phyloP scores from a whole-genome alignment of 768 basidiomycete genomes.

The Calocybe cyanea region DNA sequence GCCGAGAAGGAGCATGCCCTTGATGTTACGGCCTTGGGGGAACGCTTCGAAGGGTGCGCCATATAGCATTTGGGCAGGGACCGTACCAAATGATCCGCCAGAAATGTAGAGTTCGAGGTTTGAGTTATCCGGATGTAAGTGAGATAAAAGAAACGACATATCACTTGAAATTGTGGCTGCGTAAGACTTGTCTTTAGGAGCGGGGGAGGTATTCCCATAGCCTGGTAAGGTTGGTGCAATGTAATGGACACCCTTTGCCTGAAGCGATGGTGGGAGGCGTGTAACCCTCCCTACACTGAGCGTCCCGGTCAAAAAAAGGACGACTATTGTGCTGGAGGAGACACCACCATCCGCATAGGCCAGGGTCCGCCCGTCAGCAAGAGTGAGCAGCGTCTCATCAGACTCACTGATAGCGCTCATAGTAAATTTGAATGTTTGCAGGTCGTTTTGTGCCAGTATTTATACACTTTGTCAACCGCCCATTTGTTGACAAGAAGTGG shows the following conservation, averaged over 20 bases:
- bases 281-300: constrained; percentile 32
- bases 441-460: no score
- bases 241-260: constrained; percentile 26
- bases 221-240: constrained; percentile 44
- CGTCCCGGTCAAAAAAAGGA: constrained; percentile 40
- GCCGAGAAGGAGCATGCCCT: constrained; percentile 35
- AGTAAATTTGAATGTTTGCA: no score
- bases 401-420: no score
- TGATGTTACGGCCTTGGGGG: constrained; percentile 39
- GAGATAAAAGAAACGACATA: constrained; percentile 34
- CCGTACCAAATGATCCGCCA: constrained; percentile 47
- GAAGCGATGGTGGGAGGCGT: constrained; percentile 16
- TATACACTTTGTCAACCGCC: no score
- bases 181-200: constrained; percentile 25
- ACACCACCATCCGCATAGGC: constrained; percentile 37
- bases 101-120: constrained; percentile 37
- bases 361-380: constrained; percentile 29
- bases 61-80: constrained; percentile 46
- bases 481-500: no score
- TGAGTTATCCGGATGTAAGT: constrained; percentile 32
- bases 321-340: constrained; percentile 28
- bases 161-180: constrained; percentile 31
- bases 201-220: constrained; percentile 41
- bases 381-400: constrained; percentile 17
- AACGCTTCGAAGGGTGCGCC: constrained; percentile 44